Base-by-base conservation (phyloP, 73 alveolate species). In the Paramecium caudatum region DNA sequence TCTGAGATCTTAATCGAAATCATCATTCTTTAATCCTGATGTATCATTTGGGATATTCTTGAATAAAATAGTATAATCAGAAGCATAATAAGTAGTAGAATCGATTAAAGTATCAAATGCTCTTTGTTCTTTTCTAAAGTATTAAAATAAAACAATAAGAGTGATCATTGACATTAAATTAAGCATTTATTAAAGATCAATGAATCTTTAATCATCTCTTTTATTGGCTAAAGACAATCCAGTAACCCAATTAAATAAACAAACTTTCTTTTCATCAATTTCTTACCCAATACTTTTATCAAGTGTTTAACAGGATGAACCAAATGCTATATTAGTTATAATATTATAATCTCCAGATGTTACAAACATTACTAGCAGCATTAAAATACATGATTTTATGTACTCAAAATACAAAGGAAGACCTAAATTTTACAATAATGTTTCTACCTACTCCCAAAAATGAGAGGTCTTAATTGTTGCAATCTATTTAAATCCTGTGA, bases 301-400 rank as follows among this genome's bases (percentile, higher is more conserved):
- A 4, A 74, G 19, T 0, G 10, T 8, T 39, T 45, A 21, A 74
- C 88, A 74, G 1, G 43, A 30, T 16, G 21, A 74, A 27, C 88
- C 88, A 16, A 27, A 74, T 10, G 68, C 68, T 8, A 41, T 27
- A 16, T 74, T 74, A 7, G 88, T 74, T 4, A 74, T 74, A 2
- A 74, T 45, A 25, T 74, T 74, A 15, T 74, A 74, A 74, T 74
- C 88, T 15, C 88, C 88, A 21, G 88, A 74, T 4, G 88, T 74
- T 16, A 74, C 88, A 74, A 74, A 74, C 46, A 74, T 39, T 13
- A 74, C 65, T 10, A 74, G 21, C 27, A 74, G 10, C 62, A 74
- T 74, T 19, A 45, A 5, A 41, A 74, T 74, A 74, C 88, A 74
- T 39, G 55, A 34, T 21, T 74, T 74, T 16, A 74, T 74, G 47